These are phyloP conservation scores for Trichoderma asperellum DNA, from an alignment of 2,329 filamentous ascomycete species.

Conservation along the genomic window DNA sequence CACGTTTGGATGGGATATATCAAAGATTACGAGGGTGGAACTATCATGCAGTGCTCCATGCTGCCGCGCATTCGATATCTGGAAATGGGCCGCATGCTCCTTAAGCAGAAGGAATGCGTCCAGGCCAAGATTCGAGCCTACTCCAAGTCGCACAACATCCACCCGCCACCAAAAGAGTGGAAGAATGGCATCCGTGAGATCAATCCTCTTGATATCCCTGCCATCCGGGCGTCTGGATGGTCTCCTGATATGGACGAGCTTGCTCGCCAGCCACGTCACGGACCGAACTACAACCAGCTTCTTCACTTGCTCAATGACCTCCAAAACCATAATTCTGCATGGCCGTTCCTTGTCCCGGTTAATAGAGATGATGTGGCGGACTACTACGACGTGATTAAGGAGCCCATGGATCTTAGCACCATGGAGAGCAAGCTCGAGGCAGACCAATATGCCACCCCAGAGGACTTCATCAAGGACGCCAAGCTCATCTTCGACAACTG, in stretches of 20 bases:
- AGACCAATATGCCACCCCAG: slow-evolving; percentile 86
- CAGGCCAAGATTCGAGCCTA: slow-evolving; percentile 93
- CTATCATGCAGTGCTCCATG: slow-evolving; percentile 99
- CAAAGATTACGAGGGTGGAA: slow-evolving; percentile 98
- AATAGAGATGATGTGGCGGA: slow-evolving; percentile 97
- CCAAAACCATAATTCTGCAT: slow-evolving; percentile 89
- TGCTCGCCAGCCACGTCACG: slow-evolving; percentile 90
- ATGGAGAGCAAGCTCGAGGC: slow-evolving; percentile 97
- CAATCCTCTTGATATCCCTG: slow-evolving; percentile 82
- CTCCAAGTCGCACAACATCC: slow-evolving; percentile 84
- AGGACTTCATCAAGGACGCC: slow-evolving; percentile 90
- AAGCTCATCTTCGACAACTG: slow-evolving; percentile 93
- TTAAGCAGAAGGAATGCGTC: slow-evolving; percentile 96
- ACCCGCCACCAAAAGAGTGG: slow-evolving; percentile 85
- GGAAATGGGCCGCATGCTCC: slow-evolving; percentile 87
- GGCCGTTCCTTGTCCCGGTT: slow-evolving; percentile 93
- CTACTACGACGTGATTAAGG: slow-evolving; percentile 97
- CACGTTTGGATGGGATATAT: slow-evolving; percentile 99
- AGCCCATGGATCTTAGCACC: slow-evolving; percentile 93
- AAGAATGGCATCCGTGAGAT: slow-evolving; percentile 73
- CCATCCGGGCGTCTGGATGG: slow-evolving; percentile 92
- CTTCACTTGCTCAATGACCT: slow-evolving; percentile 91
- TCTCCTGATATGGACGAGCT: slow-evolving; percentile 97
- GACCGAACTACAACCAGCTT: slow-evolving; percentile 93
- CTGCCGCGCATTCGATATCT: slow-evolving; percentile 92